Percentiles rank a stretch among this genome's conserved stretches.
Evolutionary conservation across 2,329 filamentous ascomycete species (phyloP).

Genomic region (Calonectria honghensis): DNA sequence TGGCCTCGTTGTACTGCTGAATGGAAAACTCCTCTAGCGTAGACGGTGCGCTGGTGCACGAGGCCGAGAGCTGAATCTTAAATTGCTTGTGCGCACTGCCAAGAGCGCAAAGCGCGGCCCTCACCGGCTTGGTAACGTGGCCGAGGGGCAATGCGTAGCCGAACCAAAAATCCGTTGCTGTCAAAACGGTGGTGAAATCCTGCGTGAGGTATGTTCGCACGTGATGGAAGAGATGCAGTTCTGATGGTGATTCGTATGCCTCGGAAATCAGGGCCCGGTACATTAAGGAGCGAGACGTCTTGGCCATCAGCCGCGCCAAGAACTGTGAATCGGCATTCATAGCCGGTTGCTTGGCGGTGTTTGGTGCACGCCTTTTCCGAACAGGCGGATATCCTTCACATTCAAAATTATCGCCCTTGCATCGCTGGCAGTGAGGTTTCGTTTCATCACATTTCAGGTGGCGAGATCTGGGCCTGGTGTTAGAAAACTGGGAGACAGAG

Average conservation of each 20-base stretch:
- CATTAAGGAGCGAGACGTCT: background rate
- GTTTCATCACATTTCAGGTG: slow-evolving; percentile 7
- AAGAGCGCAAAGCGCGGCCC: background rate
- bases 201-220: background rate
- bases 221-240: background rate
- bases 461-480: background rate
- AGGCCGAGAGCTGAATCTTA: background rate
- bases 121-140: background rate
- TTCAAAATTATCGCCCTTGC: background rate
- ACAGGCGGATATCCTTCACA: background rate
- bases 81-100: slow-evolving; percentile 4
- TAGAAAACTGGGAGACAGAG: background rate
- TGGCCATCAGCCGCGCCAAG: background rate
- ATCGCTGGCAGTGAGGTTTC: background rate
- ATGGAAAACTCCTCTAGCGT: background rate
- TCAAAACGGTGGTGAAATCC: background rate
- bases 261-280: background rate
- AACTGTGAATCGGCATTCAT: no score
- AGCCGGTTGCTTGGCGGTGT: background rate
- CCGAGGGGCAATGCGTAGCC: background rate
- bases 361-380: background rate
- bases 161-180: background rate
- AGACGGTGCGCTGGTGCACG: background rate
- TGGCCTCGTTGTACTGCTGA: slow-evolving; percentile 9
- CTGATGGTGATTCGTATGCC: background rate